Evolutionary conservation across 192 early-diverging fungal genomes (phyloP), one percentile per base, ranked within the genome.

Genomic region (Coemansia umbellata): DNA sequence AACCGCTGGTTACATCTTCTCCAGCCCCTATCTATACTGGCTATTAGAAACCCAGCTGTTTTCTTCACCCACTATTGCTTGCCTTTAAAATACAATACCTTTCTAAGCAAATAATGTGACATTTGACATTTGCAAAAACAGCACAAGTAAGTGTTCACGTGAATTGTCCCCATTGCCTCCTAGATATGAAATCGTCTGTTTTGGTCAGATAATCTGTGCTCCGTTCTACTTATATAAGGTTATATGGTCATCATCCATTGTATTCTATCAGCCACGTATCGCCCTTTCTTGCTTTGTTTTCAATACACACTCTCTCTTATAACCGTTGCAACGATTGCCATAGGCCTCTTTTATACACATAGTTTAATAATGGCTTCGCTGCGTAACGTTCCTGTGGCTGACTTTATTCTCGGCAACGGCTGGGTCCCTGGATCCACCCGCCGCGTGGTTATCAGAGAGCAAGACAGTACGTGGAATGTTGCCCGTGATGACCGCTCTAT

Each of bases 321-420:
- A 41, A 9, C 30, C 3, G 14, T 8, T 24, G 7, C 43, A 28
- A n/a, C n/a, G n/a, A n/a, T 31, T 58, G 33, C 33, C 8, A 15
- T 19, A n/a, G 10, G 14, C 18, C 44, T 24, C 27, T 18, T 8
- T 43, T 43, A 17, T 33, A 23, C 35, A 7, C 14, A 13, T 44
- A 39, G 7, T 23, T 36, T 26, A 2, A 39, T 8, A 36, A 63
- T 62, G 60, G 54, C 50, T 24, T 44, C 50, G 0, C 40, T 59
- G 0, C 26, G 37, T 40, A 27, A 39, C 19, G 47, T 53, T 14
- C 39, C 45, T 28, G 62, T 37, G 0, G 45, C 69, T 5, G 69
- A 72, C 49, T 50, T 52, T 30, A 42, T 60, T n/a, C 65, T 72
- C 43, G 69, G 56, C 15, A 72, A 72, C 31, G 69, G 69, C 13